phyloP scores from a whole-genome alignment of 31 red algal species.

The Pterothamnion heteromorphum region DNA sequence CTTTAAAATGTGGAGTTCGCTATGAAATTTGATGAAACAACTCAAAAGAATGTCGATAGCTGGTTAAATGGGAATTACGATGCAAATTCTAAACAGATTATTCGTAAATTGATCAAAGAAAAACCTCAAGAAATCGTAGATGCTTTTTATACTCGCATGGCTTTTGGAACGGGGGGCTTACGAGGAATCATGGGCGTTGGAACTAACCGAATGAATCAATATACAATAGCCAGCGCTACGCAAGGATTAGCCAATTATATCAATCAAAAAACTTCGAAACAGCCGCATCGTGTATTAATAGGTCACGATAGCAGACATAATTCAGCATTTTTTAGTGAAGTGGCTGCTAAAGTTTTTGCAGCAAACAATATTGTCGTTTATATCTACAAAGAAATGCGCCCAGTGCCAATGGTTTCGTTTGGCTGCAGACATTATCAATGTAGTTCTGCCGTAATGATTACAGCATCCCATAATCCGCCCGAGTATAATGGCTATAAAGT shows the following conservation, averaged over 20 bases:
- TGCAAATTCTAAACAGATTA: too few relatives aligned
- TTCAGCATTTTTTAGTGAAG: constrained; percentile 58
- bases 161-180: constrained; percentile 76
- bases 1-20: too few relatives aligned
- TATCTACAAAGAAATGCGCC: constrained; percentile 48
- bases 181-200: constrained; percentile 60
- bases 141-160: too few relatives aligned
- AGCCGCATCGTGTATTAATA: constrained; percentile 20
- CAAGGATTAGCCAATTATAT: constrained; percentile 58
- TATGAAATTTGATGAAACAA: too few relatives aligned
- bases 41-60: too few relatives aligned
- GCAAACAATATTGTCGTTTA: constrained; percentile 2
- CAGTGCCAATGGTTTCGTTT: constrained; percentile 70
- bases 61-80: too few relatives aligned
- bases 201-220: constrained; percentile 58
- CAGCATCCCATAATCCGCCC: constrained; percentile 86
- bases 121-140: too few relatives aligned
- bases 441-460: constrained; percentile 67
- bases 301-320: constrained; percentile 59
- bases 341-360: constrained; percentile 54
- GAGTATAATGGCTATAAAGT: constrained; percentile 86
- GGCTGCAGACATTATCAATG: constrained; percentile 34
- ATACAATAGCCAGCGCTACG: constrained; percentile 51
- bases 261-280: constrained; percentile 38
- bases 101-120: too few relatives aligned